Base-by-base conservation (phyloP, 345 rosid genomes). In the Eucalyptus paniculata region DNA sequence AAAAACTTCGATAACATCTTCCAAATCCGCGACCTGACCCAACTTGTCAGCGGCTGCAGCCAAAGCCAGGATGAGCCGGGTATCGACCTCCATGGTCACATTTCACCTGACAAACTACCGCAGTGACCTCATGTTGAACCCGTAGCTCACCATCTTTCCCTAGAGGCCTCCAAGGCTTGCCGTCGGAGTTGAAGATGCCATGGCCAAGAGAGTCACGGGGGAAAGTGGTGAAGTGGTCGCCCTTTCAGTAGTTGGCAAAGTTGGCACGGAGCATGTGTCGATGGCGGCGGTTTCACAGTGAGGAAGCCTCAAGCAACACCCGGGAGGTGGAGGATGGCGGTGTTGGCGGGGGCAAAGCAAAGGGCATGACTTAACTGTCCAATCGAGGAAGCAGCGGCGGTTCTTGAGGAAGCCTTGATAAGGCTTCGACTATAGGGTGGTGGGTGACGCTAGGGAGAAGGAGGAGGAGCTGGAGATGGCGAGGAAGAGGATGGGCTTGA, bases 131-230 rank as follows among this genome's bases (percentile, higher is more conserved):
- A 90, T 92, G 89, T 87, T 92, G 91, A 94, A 92, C 81, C 87
- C 92, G 67, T 92, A 91, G 91, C 93, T 91, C n/a, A 90, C 92
- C 49, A 91, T 92, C 72, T 93, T 92, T n/a, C 95, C 56, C 87
- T 93, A 93, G 49, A 90, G 49, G 56, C 87, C 86, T 92, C 93
- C 94, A 92, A 7, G 88, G n/a, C 15, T 93, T 50, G 5, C 92
- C 94, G 47, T 92, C 93, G 19, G 92, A 87, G 90, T 90, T 92
- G 88, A 92, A 92, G 91, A 93, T 93, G 60, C 92, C 94, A 8
- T 14, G 42, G 50, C 95, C 95, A 26, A 93, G 93, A 54, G 89
- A 89, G 87, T 93, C 95, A 5, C 88, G 69, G 28, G 92, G 94
- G 86, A 87, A 11, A 7, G 6, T 6, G 21, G 77, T 87, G 86